Evolutionary conservation across 768 basidiomycete species (phyloP).

Genomic region (Termitomyces sp.): DNA sequence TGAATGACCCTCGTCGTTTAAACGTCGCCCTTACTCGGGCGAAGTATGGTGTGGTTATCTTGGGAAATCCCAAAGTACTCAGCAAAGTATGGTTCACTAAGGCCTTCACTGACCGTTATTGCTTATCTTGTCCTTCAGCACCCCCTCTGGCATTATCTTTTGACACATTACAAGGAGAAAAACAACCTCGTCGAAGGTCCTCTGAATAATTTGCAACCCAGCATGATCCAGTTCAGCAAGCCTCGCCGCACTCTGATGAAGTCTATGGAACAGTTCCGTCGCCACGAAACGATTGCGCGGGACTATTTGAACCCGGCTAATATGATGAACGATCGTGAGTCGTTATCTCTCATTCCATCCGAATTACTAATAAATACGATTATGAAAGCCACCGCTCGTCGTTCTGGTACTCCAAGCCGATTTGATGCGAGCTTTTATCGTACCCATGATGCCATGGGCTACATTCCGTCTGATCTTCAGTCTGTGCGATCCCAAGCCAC

Average conservation of each 20-base stretch:
- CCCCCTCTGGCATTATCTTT: slow-evolving; percentile 95
- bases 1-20: slow-evolving; percentile 93
- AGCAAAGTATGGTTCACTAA: slow-evolving; percentile 73
- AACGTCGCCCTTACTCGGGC: slow-evolving; percentile 97
- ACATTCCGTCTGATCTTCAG: slow-evolving; percentile 93
- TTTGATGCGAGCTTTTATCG: slow-evolving; percentile 96
- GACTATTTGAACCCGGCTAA: slow-evolving; percentile 51
- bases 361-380: slow-evolving; percentile 5
- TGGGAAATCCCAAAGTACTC: slow-evolving; percentile 99
- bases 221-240: slow-evolving; percentile 99
- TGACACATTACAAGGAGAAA: slow-evolving; percentile 98
- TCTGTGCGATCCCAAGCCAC: slow-evolving; percentile 96
- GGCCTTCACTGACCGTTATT: neutral
- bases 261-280: slow-evolving; percentile 89
- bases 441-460: slow-evolving; percentile 88
- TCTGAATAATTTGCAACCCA: slow-evolving; percentile 90
- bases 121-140: slow-evolving; percentile 50
- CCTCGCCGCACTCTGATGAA: slow-evolving; percentile 85
- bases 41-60: slow-evolving; percentile 96
- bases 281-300: slow-evolving; percentile 87
- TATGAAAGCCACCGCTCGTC: slow-evolving; percentile 39
- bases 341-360: neutral
- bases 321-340: slow-evolving; percentile 47
- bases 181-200: slow-evolving; percentile 92
- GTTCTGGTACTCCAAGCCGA: slow-evolving; percentile 87